Base-by-base conservation (phyloP, 371 early-diverging fungal species). In the Rhizomucor pusillus region DNA sequence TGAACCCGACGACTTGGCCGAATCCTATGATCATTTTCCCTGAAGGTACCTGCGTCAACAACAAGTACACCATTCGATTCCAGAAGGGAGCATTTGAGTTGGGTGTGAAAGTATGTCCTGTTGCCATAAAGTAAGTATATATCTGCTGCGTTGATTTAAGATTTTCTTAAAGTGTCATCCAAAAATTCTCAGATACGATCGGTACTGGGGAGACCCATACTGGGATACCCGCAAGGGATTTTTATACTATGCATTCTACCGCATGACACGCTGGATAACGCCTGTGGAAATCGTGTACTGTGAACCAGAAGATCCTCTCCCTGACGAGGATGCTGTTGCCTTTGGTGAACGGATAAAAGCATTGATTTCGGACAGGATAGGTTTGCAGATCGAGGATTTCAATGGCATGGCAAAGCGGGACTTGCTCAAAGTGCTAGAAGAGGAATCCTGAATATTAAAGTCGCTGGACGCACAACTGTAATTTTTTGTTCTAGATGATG, bases 11-110 rank as follows among this genome's bases (percentile, higher is more conserved):
- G 9, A 74, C 68, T 11, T 66, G 70, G 67, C 64, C 64, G 11
- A 74, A 70, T 35, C 74, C 74, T 45, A 74, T 93, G 70, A 66
- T 92, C 20, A 85, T 93, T 20, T 93, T 93, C 67, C 93, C 93
- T n/a, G 93, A 93, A 69, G 92, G 92, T 6, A 91, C 91, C 5
- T 91, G 92, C 67, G 92, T 93, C 24, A 92, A 92, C 58, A 93
- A 93, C 66, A 81, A 88, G 56, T 88, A 86, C 59, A 79, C 86
- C 0, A 89, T 93, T 35, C 79, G 91, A 22, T 93, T 91, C 66
- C 93, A 93, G 59, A 93, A 92, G 57, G 92, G 93, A 4, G 91
- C 90, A 1, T 93, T 93, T 75, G 91, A 93, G 46, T 65, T 92
- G 37, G 90, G 83, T 45, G 84, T 83, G 2, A 73, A 73, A 47